Evolutionary conservation across 208 protist genomes (phyloP), one percentile per base, ranked within the genome.

Genomic region (Trypanosoma vivax): DNA sequence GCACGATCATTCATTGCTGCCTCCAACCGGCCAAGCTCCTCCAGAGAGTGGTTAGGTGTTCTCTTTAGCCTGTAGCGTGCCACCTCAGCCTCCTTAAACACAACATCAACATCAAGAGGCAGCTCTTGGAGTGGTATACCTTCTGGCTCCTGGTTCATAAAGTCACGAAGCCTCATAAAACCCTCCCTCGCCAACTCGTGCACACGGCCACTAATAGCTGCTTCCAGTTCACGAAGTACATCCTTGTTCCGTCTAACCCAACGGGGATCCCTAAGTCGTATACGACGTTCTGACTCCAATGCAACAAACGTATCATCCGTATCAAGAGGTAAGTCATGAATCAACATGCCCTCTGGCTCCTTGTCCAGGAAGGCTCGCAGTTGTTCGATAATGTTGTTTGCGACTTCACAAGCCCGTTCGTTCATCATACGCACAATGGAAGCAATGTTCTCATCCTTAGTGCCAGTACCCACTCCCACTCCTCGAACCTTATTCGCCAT

Each of bases 311-410:
- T 58, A 6, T 69, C 49, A 62, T 67, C 68, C n/a, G 10, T 52
- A 62, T 91, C 87, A 28, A 94, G 70, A 9, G 82, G 87, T 18
- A 94, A 68, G 23, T 94, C 87, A 14, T 7, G 50, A 33, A 94
- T 50, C 21, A 57, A 59, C 87, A 94, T 90, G 11, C 87, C 87
- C 65, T 89, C 80, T 31, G 87, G 87, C 68, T 87, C 69, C 29
- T 46, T 72, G 30, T 90, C 80, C 2, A 94, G 73, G 53, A 90
- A 91, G 2, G 60, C 75, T 19, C 77, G 82, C 53, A 90, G 80
- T 41, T 73, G 58, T 13, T 73, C 65, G 23, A 94, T 73, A 14
- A 88, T 52, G 55, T 88, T 78, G 40, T 93, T 76, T 7, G 43
- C 60, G 24, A 94, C 68, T 52, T 68, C 67, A 40, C 52, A 50